A percentile compares a stretch with the other conserved stretches of the same genome.
Conservation (phyloP, 441 rosid species). For the Brassica hybrid region DNA sequence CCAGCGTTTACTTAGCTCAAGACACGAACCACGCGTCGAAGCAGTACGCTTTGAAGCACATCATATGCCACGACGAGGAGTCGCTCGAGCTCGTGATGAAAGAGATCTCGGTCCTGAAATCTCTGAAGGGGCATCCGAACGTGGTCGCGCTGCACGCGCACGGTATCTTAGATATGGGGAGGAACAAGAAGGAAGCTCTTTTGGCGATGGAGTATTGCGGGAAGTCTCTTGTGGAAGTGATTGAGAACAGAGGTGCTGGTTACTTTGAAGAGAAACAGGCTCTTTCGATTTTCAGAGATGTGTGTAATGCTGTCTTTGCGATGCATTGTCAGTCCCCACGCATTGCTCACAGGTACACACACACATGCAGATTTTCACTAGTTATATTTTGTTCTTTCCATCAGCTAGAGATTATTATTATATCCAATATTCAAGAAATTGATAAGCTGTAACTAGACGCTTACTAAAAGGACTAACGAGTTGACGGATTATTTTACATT, state of each 20-base stretch:
- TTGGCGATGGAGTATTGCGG: constrained; percentile 93
- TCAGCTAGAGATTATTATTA: constrained; percentile 2
- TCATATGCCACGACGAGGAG: constrained; percentile 86
- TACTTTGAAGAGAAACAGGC: constrained; percentile 87
- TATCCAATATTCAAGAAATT: not conserved
- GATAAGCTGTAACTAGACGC: too few species aligned
- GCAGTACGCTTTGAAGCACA: constrained; percentile 94
- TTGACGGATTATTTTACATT: too few species aligned
- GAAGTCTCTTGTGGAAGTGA: constrained; percentile 76
- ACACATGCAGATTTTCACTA: not conserved
- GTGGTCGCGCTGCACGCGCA: constrained; percentile 72
- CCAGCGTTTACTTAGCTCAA: constrained; percentile 85
- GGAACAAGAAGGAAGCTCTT: constrained; percentile 89
- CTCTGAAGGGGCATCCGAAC: constrained; percentile 88
- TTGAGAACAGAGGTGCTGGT: constrained; percentile 84
- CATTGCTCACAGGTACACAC: constrained; percentile 81
- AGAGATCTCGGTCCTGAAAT: constrained; percentile 85
- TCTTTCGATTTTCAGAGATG: constrained; percentile 76
- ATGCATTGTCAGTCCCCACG: constrained; percentile 94
- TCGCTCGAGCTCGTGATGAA: constrained; percentile 71
- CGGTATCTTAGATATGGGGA: constrained; percentile 80
- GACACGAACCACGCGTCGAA: constrained; percentile 68
- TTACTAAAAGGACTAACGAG: too few species aligned
- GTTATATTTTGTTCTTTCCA: not conserved
- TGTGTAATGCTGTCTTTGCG: constrained; percentile 94